These are phyloP conservation scores for Climacium dendroides DNA, from an alignment of 225 moss, liverwort and hornwort genomes.

Conservation along the genomic window DNA sequence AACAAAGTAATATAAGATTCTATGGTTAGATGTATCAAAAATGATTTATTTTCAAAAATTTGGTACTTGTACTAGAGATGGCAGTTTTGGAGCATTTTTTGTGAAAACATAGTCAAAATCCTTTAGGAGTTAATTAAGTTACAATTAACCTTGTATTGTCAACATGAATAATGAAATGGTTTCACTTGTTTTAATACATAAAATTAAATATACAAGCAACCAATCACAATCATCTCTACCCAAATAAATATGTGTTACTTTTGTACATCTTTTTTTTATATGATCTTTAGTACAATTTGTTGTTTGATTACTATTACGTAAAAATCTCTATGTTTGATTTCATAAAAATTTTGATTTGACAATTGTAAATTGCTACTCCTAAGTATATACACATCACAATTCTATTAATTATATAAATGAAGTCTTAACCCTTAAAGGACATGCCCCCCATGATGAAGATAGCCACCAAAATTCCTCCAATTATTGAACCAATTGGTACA, in stretches of 20 bases:
- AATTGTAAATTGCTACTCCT: not conserved
- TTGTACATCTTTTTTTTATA: accelerated
- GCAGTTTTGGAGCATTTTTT: too few relatives aligned
- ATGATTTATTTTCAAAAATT: too few relatives aligned
- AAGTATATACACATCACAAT: not conserved
- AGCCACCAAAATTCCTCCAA: too few relatives aligned
- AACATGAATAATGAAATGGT: accelerated
- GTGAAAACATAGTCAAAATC: too few relatives aligned
- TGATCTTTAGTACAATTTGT: accelerated
- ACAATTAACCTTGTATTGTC: not conserved
- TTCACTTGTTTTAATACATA: not conserved
- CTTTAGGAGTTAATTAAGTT: not conserved
- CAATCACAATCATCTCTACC: not conserved
- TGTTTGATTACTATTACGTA: not conserved
- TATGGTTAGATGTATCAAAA: too few relatives aligned
- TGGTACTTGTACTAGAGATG: too few relatives aligned
- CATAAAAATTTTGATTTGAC: not conserved
- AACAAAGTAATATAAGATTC: too few relatives aligned
- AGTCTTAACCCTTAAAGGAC: too few relatives aligned
- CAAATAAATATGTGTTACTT: not conserved
- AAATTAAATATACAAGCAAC: accelerated
- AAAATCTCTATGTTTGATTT: not conserved
- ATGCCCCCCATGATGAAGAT: too few relatives aligned
- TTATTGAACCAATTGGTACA: too few relatives aligned
- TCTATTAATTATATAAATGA: too few relatives aligned